phyloP scores from a whole-genome alignment of 164 flowering plant species.

The Chimonanthus salicifolius region DNA sequence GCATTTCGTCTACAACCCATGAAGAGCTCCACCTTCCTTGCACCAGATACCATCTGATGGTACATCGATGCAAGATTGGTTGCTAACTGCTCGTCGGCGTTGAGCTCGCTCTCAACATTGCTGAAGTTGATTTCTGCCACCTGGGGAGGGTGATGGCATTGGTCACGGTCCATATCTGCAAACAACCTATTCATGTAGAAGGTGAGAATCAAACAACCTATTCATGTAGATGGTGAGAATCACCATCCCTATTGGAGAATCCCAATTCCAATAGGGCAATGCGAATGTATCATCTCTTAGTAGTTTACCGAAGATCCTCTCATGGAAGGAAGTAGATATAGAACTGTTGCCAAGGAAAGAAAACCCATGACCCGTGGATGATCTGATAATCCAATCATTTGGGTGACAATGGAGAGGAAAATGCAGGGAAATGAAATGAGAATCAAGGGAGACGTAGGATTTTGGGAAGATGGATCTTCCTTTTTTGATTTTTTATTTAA shows the following conservation, averaged over 20 bases:
- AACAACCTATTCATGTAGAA: conserved; percentile 14
- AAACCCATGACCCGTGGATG: neutral
- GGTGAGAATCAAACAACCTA: conserved; percentile 13
- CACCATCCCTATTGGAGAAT: neutral
- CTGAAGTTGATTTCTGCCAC: conserved; percentile 15
- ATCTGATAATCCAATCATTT: too few relatives aligned
- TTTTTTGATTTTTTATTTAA: too few relatives aligned
- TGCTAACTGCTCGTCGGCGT: conserved; percentile 7
- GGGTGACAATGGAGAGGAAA: too few relatives aligned
- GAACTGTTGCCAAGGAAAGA: neutral
- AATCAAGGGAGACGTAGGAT: too few relatives aligned
- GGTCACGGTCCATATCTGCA: conserved; percentile 11
- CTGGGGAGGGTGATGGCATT: conserved; percentile 11
- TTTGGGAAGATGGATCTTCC: too few relatives aligned
- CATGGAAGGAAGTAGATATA: neutral
- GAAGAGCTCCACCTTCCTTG: conserved; percentile 24
- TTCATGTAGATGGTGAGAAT: conserved; percentile 16
- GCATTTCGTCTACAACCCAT: conserved; percentile 19
- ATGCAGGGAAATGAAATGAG: too few relatives aligned
- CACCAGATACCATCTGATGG: conserved; percentile 29
- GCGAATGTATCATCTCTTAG: neutral
- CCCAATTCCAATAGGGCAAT: neutral
- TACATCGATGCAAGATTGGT: conserved; percentile 21
- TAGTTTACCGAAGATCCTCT: neutral
- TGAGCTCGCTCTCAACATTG: conserved; percentile 13